Percentiles rank a stretch among this genome's conserved stretches.
Conservation (phyloP, 2,329 filamentous ascomycete species). For the Cucurbitaria berberidis region DNA sequence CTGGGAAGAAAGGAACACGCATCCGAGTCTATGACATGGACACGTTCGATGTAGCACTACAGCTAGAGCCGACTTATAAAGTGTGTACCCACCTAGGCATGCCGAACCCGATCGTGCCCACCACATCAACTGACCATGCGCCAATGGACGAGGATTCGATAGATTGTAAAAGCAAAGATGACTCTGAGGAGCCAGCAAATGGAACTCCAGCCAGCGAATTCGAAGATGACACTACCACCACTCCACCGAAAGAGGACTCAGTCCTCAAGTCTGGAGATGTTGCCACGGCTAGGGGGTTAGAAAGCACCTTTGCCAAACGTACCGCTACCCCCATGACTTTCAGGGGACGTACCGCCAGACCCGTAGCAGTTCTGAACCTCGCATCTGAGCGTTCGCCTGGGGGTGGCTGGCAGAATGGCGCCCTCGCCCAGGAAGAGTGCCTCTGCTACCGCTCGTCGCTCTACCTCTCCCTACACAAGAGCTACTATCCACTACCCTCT, state of each 20-base stretch:
- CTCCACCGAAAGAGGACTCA: not conserved
- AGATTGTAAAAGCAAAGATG: not conserved
- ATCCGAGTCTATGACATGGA: slow-evolving; percentile 43
- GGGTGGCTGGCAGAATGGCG: slow-evolving; percentile 68
- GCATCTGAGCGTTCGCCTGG: slow-evolving; percentile 64
- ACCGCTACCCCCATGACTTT: slow-evolving; percentile 1
- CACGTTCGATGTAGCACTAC: slow-evolving; percentile 42
- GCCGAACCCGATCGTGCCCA: not conserved
- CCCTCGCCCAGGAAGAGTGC: slow-evolving; percentile 71
- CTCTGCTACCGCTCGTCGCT: slow-evolving; percentile 69
- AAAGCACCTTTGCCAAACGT: not conserved
- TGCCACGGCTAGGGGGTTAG: not conserved
- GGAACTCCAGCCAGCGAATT: not conserved
- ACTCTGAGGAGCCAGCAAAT: not conserved
- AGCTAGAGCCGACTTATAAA: slow-evolving; percentile 28
- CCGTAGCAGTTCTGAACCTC: slow-evolving; percentile 70
- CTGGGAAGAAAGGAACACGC: slow-evolving; percentile 30
- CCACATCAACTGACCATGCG: not conserved
- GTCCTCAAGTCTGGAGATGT: not conserved
- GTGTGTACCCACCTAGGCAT: slow-evolving; percentile 13
- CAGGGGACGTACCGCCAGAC: slow-evolving; percentile 19
- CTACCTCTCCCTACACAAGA: slow-evolving; percentile 53
- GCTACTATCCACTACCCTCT: slow-evolving; percentile 61
- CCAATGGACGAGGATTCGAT: slow-evolving; percentile 1
- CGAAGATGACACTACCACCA: not conserved